Base-by-base conservation (phyloP, 208 protist species). In the Leishmania amazonensis region DNA sequence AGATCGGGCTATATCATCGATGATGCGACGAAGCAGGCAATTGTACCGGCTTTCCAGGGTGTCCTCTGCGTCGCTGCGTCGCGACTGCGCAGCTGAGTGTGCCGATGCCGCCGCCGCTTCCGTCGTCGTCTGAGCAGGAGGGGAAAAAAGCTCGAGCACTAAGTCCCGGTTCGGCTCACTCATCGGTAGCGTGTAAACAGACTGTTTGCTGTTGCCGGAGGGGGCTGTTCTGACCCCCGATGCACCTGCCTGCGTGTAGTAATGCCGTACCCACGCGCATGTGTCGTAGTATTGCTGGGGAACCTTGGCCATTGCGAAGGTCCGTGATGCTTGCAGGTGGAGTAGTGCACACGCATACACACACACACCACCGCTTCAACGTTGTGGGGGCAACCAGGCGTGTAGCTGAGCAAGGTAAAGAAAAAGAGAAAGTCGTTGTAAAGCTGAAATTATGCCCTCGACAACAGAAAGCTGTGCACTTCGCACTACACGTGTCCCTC, bases 211-310 rank as follows among this genome's bases (percentile, higher is more conserved):
- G 13, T 24, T 3, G 51, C 40, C 24, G 9, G 35, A 57, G n/a
- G 21, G 38, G 24, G 62, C 28, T 19, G 38, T 11, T 28, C 40
- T 54, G 51, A 47, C 49, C 49, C 38, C 31, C 11, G 49, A 76
- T 40, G 47, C 31, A 62, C n/a, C 35, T 28, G 57, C 8, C 60
- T 42, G 72, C 70, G 75, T 64, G 51, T 74, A 70, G 62, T 80
- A 68, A 45, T 81, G 73, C 31, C 74, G 72, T 54, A 92, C 88
- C 53, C 81, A 85, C 38, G 71, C 45, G 65, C 89, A 88, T n/a
- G 87, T 90, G 53, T 88, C 84, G 72, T 89, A 90, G 75, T 92
- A 92, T 62, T 58, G 53, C 53, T 85, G 81, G 15, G 89, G 86
- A n/a, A 92, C 73, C 1, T 58, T 53, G 28, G 3, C 64, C 76